Evolutionary conservation across 768 basidiomycete genomes (phyloP), one percentile per base, ranked within the genome.

Genomic region (Russula sp.): DNA sequence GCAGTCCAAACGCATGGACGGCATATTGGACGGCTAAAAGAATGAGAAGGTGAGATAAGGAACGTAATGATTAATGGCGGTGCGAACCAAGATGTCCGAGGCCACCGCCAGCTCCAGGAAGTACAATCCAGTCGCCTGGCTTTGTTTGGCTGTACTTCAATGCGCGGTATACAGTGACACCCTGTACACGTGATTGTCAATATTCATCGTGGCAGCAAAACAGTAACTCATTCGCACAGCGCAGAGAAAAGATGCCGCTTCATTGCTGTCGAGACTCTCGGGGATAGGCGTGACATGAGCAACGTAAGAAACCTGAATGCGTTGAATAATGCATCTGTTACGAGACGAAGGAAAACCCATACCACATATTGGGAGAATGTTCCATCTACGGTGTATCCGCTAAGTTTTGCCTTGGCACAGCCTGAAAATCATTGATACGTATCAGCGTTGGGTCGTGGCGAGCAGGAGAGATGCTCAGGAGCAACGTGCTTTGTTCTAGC

Each of bases 141-240:
- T 75, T 78, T 8, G 84, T 80, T 59, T 82, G 76, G 57, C 83
- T 81, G 72, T 88, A 80, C 74, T 94, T 94, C 69, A 95, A 76
- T 0, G 91, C 93, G 63, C 90, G 87, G 72, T 92, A 95, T 1
- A 90, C 90, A 3, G 93, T 94, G 24, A 95, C 78, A 52, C 90
- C 90, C 87, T 88, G 46, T 28, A n/a, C 13, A 64, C 11, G 20
- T 9, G 11, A 57, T 48, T 24, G 10, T 51, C 51, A 64, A 40
- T 24, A 20, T 5, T 40, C 9, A 20, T 14, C 8, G 36, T 14
- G 6, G 28, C 32, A 54, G 32, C 30, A 52, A 32, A 20, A 10
- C 0, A 11, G 34, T 3, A 13, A 42, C 11, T n/a, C 26, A 28
- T 32, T 75, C 81, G 59, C 72, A 87, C 87, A 14, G 90, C 90